phyloP scores from a whole-genome alignment of 805 yeast species.

The Jamesozyma spencerorum region DNA sequence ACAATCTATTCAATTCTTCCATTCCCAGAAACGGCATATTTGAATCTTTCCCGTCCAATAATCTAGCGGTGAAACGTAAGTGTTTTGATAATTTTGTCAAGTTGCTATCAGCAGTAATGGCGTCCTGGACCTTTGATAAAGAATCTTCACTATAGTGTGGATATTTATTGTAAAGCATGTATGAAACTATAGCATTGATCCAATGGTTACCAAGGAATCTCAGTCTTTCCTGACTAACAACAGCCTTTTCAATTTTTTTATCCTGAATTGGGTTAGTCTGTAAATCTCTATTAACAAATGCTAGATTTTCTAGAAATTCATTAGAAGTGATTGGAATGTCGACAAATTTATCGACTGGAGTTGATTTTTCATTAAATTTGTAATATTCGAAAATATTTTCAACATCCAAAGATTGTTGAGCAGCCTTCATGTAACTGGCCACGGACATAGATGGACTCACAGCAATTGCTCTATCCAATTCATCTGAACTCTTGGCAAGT shows the following conservation, averaged over 20 bases:
- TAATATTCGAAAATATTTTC: slow-evolving; percentile 4
- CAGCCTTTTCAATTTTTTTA: slow-evolving; percentile 4
- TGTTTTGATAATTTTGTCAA: no score
- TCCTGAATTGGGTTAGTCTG: no score
- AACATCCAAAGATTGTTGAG: slow-evolving; percentile 3
- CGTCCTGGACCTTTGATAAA: slow-evolving; percentile 53
- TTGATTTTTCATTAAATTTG: slow-evolving; percentile 6
- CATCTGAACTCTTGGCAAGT: slow-evolving; percentile 1
- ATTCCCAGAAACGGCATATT: no score
- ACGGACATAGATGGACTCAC: slow-evolving; percentile 7
- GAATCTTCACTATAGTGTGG: slow-evolving; percentile 68
- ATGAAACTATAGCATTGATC: slow-evolving; percentile 53
- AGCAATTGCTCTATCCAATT: slow-evolving; percentile 7
- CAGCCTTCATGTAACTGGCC: slow-evolving; percentile 6
- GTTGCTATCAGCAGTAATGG: slow-evolving; percentile 58
- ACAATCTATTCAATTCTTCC: no score
- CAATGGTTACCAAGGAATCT: slow-evolving; percentile 82
- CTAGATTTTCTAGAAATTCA: slow-evolving; percentile 9
- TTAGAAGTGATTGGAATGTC: slow-evolving; percentile 6
- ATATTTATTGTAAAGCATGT: slow-evolving; percentile 48
- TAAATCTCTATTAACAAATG: slow-evolving; percentile 7
- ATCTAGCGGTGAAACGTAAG: no score
- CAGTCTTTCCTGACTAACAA: slow-evolving; percentile 51
- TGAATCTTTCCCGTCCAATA: no score
- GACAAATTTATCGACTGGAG: slow-evolving; percentile 6